Base-by-base conservation (phyloP, 257 asterid genomes). In the Solanum etuberosum region DNA sequence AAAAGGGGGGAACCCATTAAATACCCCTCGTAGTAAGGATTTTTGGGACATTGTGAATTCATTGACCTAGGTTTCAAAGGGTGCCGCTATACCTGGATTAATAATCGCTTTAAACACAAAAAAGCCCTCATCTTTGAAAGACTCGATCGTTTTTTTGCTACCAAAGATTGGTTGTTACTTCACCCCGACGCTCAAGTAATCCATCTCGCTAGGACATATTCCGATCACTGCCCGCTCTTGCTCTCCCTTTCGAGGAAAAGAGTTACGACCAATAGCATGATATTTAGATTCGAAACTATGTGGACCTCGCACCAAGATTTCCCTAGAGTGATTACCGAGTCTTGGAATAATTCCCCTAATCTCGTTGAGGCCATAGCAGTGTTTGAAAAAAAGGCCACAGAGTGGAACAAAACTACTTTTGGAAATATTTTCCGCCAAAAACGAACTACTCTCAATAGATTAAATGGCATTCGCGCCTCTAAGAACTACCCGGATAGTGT, bases 201-300 rank as follows among this genome's bases (percentile, higher is more conserved):
- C 5, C 70, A 61, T n/a, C 0, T 61, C 3, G 3, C 70, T n/a
- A 9, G 31, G 4, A n/a, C 16, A 0, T 16, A 61, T 1, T 61
- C 7, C 5, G 16, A 61, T 2, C 31, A 9, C 3, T 61, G 3
- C 27, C 70, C 16, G 3, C 1, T 23, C 4, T 27, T 9, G 1
- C 7, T 61, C 0, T 10, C 3, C 4, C 31, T 61, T 5, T 23
- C 4, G 4, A 61, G 16, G 51, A 6, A 61, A 0, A 23, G 1
- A n/a, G 6, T 5, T 0, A 21, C 6, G 0, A 61, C n/a, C 23
- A 16, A 51, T 6, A 9, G 4, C 2, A 0, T 0, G 0, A 2
- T 61, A 4, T 61, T n/a, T n/a, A 3, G 14, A 61, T n/a, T 61
- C n/a, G 3, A 61, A 61, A 23, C 31, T 9, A 23, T n/a, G 3